These are phyloP conservation scores for Sarocladium kiliense DNA, from an alignment of 2,329 filamentous ascomycete genomes.

Conservation along the genomic window DNA sequence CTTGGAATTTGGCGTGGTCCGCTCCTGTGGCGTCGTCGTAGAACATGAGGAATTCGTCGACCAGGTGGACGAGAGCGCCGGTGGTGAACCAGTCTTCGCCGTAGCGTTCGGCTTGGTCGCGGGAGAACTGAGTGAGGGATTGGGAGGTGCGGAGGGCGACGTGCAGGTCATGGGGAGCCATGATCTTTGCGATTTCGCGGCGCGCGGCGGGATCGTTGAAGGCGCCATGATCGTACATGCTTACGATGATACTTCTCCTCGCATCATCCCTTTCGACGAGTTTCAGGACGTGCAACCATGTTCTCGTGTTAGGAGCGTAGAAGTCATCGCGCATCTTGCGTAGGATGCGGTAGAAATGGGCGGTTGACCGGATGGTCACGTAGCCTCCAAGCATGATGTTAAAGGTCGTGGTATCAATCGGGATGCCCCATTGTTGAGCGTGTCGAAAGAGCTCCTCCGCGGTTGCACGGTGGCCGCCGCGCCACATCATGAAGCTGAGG, in stretches of 20 bases:
- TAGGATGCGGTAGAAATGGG: conserved; percentile 35
- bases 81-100: conserved; percentile 39
- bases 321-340: conserved; percentile 34
- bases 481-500: conserved; percentile 33
- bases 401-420: conserved; percentile 40
- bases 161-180: conserved; percentile 39
- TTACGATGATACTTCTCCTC: conserved; percentile 37
- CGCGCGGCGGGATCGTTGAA: conserved; percentile 31
- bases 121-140: conserved; percentile 31
- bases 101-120: conserved; percentile 36
- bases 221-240: conserved; percentile 41
- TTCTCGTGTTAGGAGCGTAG: conserved; percentile 35
- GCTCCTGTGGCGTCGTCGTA: conserved; percentile 17
- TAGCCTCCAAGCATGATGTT: conserved; percentile 41
- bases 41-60: conserved; percentile 38
- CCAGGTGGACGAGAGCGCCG: conserved; percentile 29
- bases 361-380: conserved; percentile 31
- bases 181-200: conserved; percentile 33
- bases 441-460: conserved; percentile 30
- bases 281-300: conserved; percentile 45
- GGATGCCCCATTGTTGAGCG: conserved; percentile 31
- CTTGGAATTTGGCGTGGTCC: conserved; percentile 17
- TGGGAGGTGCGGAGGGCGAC: conserved; percentile 31
- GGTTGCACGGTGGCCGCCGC: conserved; percentile 27
- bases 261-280: conserved; percentile 56